Evolutionary conservation across 2,329 filamentous ascomycete genomes (phyloP).

Genomic region (Aspergillus sp.): DNA sequence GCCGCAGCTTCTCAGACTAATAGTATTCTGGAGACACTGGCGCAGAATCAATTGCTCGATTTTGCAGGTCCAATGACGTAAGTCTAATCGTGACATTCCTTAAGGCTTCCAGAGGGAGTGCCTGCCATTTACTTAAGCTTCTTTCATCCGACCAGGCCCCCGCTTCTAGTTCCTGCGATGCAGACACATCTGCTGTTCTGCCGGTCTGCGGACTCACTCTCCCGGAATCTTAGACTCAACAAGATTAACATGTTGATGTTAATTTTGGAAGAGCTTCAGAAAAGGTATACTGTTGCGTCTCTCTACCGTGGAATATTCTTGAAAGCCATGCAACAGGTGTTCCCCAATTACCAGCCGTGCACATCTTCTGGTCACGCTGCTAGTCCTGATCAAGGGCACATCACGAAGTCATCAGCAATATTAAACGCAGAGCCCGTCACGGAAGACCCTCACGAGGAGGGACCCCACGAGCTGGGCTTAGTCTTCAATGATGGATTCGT

Average conservation of each 20-base stretch:
- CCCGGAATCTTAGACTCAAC: constrained; percentile 26
- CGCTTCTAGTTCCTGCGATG: constrained; percentile 32
- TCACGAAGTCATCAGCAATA: too few species aligned
- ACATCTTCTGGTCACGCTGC: too few species aligned
- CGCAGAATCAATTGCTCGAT: constrained; percentile 15
- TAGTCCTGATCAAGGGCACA: too few species aligned
- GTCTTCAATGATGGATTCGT: too few species aligned
- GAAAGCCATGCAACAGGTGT: constrained; percentile 24
- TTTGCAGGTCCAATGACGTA: constrained; percentile 28
- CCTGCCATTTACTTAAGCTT: not conserved
- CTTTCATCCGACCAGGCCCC: constrained; percentile 15
- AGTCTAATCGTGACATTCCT: not conserved
- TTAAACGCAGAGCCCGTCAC: too few species aligned
- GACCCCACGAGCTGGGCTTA: too few species aligned
- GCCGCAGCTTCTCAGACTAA: constrained; percentile 18
- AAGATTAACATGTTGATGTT: constrained; percentile 34
- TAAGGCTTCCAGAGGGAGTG: too few species aligned
- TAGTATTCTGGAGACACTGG: constrained; percentile 21
- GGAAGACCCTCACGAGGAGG: too few species aligned
- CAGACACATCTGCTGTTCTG: constrained; percentile 31
- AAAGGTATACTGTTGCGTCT: constrained; percentile 28
- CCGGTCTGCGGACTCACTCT: constrained; percentile 21
- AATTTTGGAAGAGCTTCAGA: constrained; percentile 30
- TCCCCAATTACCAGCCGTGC: constrained; percentile 7
- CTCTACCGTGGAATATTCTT: constrained; percentile 27